phyloP scores from a whole-genome alignment of 192 early-diverging fungal species.

The Lunasporangiospora selenospora region DNA sequence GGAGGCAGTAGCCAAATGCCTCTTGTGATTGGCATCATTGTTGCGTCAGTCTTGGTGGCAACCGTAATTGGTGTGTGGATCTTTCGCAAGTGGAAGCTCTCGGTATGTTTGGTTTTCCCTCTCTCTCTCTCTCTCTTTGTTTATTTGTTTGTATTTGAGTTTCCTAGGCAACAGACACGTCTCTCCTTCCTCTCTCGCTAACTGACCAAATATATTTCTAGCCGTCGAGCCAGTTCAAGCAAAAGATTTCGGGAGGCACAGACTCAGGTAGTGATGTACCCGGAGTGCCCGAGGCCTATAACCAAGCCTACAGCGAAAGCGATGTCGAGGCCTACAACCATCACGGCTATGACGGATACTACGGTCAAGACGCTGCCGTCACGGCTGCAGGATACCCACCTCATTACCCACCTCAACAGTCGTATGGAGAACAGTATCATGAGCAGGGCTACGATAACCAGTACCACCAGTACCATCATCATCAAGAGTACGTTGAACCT shows the following conservation, averaged over 20 bases:
- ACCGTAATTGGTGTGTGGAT: slow-evolving; percentile 39
- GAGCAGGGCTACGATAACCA: background rate
- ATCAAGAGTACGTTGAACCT: too few relatives aligned
- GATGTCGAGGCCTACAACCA: background rate
- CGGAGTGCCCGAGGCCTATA: background rate
- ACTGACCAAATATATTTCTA: slow-evolving; percentile 2
- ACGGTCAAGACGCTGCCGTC: background rate
- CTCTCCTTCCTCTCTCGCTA: background rate
- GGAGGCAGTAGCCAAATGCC: background rate
- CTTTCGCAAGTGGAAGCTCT: slow-evolving; percentile 47
- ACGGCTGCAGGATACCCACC: background rate
- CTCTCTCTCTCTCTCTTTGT: too few relatives aligned
- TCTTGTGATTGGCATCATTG: slow-evolving; percentile 16
- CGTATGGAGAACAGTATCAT: background rate
- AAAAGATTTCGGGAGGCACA: slow-evolving; percentile 11
- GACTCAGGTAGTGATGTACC: background rate
- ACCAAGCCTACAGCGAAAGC: background rate
- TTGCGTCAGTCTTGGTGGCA: slow-evolving; percentile 14
- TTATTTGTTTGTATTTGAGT: background rate
- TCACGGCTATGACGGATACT: background rate
- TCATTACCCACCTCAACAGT: too few relatives aligned
- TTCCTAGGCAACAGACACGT: too few relatives aligned
- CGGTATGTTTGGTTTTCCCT: slow-evolving; percentile 10
- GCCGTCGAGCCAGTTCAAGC: slow-evolving; percentile 37
- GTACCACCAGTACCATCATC: background rate